Conservation (phyloP, 176 grass and related monocot species). For the Avena atlantica region DNA sequence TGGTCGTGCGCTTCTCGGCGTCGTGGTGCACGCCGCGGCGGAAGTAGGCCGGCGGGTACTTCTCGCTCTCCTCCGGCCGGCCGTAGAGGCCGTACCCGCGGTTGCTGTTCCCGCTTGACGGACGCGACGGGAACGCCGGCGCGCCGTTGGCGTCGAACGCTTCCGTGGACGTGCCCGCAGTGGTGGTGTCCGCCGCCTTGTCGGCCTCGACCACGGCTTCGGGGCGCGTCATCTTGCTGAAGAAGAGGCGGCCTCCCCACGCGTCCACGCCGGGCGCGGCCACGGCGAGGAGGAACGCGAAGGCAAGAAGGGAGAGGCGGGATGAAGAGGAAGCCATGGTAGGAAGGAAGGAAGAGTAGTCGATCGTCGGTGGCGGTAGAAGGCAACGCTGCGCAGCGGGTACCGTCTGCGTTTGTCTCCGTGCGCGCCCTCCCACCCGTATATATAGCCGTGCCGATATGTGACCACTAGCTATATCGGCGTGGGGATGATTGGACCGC, state of each 20-base stretch:
- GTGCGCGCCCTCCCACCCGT: not conserved
- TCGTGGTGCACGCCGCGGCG: constrained; percentile 63
- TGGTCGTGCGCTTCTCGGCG: constrained; percentile 51
- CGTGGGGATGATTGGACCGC: not conserved
- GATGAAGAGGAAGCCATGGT: constrained; percentile 15
- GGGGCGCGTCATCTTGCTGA: constrained; percentile 50
- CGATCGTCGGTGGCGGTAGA: constrained; percentile 39
- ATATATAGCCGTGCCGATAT: constrained; percentile 41
- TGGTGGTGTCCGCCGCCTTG: not conserved
- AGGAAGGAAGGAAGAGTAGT: not conserved
- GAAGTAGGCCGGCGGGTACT: constrained; percentile 56
- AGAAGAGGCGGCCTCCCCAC: constrained; percentile 54
- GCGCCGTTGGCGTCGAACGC: constrained; percentile 15
- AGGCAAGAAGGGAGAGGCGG: constrained; percentile 30
- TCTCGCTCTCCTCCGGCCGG: constrained; percentile 54
- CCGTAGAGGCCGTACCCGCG: constrained; percentile 65
- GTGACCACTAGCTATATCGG: not conserved
- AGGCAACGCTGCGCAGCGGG: not conserved
- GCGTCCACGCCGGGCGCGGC: constrained; percentile 29
- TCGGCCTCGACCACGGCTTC: constrained; percentile 14
- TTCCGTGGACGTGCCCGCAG: not conserved
- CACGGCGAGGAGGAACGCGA: constrained; percentile 18
- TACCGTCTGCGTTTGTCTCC: not conserved
- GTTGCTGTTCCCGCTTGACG: constrained; percentile 29
- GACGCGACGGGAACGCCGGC: constrained; percentile 38